Conservation (phyloP, 371 early-diverging fungal species). For the Haplosporangium sp. region DNA sequence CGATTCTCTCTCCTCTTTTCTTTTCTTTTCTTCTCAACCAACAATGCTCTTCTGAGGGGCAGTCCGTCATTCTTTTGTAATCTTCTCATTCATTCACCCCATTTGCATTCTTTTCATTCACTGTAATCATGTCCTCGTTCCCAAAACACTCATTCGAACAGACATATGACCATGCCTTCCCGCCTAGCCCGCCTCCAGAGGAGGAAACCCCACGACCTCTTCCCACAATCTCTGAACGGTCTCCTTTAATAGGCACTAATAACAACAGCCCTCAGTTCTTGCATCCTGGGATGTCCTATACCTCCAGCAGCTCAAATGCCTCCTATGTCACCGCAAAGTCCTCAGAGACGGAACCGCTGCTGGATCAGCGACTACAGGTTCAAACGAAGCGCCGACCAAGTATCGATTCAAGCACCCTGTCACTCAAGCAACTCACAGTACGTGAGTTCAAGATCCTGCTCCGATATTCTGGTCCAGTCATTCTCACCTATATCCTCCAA, state of each 20-base stretch:
- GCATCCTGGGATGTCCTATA: neutral
- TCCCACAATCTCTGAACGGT: constrained; percentile 18
- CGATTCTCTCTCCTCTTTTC: neutral
- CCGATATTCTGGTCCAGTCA: constrained; percentile 66
- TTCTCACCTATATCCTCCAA: constrained; percentile 72
- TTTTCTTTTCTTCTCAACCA: neutral
- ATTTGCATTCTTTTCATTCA: neutral
- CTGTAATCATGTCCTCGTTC: constrained; percentile 31
- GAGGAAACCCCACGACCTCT: neutral
- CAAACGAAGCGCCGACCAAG: neutral
- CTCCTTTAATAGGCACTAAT: constrained; percentile 28
- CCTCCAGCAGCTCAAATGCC: constrained; percentile 12
- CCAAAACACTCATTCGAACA: constrained; percentile 46
- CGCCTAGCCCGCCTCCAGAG: constrained; percentile 5
- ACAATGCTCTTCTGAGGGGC: no score
- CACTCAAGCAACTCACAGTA: constrained; percentile 11
- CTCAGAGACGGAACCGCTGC: no score
- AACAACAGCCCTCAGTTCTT: no score
- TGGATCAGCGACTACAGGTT: no score
- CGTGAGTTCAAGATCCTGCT: constrained; percentile 56
- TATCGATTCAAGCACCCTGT: neutral
- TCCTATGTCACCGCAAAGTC: no score
- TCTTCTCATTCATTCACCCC: constrained; percentile 1
- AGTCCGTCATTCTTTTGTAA: neutral
- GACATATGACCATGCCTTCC: constrained; percentile 41